These are phyloP conservation scores for Chlorociboria aeruginascens DNA, from an alignment of 495 filamentous ascomycete genomes.

Conservation along the genomic window DNA sequence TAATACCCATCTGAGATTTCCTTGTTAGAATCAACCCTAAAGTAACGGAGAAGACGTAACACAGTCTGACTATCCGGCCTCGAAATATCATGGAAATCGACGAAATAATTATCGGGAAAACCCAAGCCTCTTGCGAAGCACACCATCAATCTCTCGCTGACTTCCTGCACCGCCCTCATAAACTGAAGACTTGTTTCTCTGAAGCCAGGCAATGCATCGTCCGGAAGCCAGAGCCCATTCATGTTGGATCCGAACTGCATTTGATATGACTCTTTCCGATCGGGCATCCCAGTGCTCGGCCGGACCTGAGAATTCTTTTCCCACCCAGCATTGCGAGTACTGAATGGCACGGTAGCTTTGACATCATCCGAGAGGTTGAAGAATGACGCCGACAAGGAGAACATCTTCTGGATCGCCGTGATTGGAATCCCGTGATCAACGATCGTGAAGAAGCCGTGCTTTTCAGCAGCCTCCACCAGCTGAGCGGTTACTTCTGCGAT, in stretches of 20 bases:
- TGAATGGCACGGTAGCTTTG: slow-evolving; percentile 43
- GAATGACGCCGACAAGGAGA: slow-evolving; percentile 37
- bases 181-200: slow-evolving; percentile 30
- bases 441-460: slow-evolving; percentile 51
- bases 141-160: slow-evolving; percentile 45
- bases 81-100: slow-evolving; percentile 38
- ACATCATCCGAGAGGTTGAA: slow-evolving; percentile 40
- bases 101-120: slow-evolving; percentile 42
- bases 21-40: slow-evolving; percentile 18
- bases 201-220: slow-evolving; percentile 37
- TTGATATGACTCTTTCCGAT: slow-evolving; percentile 52
- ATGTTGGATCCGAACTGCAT: slow-evolving; percentile 47
- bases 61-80: slow-evolving; percentile 40
- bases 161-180: slow-evolving; percentile 38
- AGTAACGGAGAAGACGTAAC: slow-evolving; percentile 48
- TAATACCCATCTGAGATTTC: slow-evolving; percentile 37
- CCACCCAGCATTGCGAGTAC: slow-evolving; percentile 49
- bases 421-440: slow-evolving; percentile 40
- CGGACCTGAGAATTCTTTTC: slow-evolving; percentile 49
- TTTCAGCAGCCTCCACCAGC: slow-evolving; percentile 45
- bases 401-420: slow-evolving; percentile 40
- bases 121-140: slow-evolving; percentile 48
- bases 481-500: slow-evolving; percentile 41
- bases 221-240: slow-evolving; percentile 38
- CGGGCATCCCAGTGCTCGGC: slow-evolving; percentile 45